Conservation (phyloP, 2,329 filamentous ascomycete species). For the Escovopsis weberi region DNA sequence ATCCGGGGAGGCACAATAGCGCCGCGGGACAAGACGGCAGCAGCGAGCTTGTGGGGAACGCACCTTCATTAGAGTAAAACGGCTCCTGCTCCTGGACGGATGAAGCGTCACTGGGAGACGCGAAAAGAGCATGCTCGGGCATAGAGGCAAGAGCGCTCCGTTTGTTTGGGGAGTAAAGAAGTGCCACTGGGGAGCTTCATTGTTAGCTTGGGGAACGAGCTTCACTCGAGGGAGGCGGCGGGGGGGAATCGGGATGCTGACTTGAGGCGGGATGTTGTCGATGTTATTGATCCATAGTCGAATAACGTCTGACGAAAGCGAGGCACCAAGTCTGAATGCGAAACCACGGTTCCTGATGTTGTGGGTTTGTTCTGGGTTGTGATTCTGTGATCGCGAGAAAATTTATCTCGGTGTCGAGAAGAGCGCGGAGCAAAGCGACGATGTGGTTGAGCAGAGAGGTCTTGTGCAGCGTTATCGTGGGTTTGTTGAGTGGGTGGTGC, state of each 20-base stretch:
- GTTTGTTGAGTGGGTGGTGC: neutral
- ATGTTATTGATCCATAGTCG: slow-evolving; percentile 21
- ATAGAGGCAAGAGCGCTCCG: slow-evolving; percentile 10
- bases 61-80: slow-evolving; percentile 49
- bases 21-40: neutral
- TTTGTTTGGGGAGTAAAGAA: slow-evolving; percentile 13
- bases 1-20: too few relatives aligned
- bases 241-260: slow-evolving; percentile 5
- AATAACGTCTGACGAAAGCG: slow-evolving; percentile 2
- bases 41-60: neutral
- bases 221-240: too few relatives aligned
- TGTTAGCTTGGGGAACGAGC: neutral
- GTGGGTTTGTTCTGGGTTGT: too few relatives aligned
- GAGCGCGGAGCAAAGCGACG: too few relatives aligned
- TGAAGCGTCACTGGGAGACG: slow-evolving; percentile 12
- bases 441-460: too few relatives aligned
- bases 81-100: slow-evolving; percentile 16
- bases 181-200: slow-evolving; percentile 10
- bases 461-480: too few relatives aligned
- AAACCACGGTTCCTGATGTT: too few relatives aligned
- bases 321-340: neutral
- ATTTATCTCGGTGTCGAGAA: too few relatives aligned
- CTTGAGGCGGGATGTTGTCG: slow-evolving; percentile 14
- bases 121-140: slow-evolving; percentile 15
- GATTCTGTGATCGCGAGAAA: too few relatives aligned